phyloP scores from a whole-genome alignment of 345 rosid genomes.

The Gossypium arboreum region DNA sequence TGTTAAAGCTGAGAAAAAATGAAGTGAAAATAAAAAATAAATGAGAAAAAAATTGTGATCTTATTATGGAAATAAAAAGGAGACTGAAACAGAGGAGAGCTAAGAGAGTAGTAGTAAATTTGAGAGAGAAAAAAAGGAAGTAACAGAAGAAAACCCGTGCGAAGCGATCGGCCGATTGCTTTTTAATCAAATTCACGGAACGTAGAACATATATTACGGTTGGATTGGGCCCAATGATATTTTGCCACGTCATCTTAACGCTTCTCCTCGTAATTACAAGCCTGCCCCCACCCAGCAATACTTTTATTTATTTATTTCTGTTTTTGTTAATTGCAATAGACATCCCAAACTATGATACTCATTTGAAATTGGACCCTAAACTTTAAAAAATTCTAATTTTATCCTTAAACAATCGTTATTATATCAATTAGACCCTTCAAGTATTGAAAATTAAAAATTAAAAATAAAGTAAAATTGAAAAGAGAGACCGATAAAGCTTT shows the following conservation, averaged over 20 bases:
- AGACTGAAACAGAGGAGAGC: conserved; percentile 4
- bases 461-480: too few species aligned
- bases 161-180: conserved; percentile 40
- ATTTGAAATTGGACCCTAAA: too few species aligned
- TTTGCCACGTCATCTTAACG: background rate
- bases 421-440: too few species aligned
- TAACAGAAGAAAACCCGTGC: conserved; percentile 35
- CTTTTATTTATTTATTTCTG: background rate
- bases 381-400: too few species aligned
- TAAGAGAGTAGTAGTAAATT: background rate
- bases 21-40: background rate
- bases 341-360: too few species aligned
- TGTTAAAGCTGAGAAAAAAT: background rate
- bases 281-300: background rate
- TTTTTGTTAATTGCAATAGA: background rate
- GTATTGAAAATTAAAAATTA: too few species aligned
- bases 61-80: background rate
- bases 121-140: conserved; percentile 16
- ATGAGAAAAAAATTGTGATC: background rate
- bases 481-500: too few species aligned
- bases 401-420: too few species aligned
- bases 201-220: background rate
- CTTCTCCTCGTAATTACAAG: background rate
- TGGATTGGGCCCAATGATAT: background rate
- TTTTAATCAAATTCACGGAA: conserved; percentile 48